Base-by-base conservation (phyloP, 192 early-diverging fungal species). In the Coemansia sp. region DNA sequence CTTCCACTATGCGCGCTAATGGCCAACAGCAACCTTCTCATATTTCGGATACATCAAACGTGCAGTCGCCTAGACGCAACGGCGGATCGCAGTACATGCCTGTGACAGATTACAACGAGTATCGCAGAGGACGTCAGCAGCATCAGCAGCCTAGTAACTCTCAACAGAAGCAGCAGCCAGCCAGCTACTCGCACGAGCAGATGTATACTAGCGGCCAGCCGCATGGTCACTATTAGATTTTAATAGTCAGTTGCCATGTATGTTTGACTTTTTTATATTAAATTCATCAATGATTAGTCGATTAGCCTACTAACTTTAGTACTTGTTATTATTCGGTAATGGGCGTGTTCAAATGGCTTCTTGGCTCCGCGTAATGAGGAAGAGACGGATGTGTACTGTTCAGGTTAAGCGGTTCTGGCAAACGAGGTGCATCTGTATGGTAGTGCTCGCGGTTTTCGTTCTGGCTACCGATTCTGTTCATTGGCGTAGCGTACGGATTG, bases 261-360 rank as follows among this genome's bases (percentile, higher is more conserved):
- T 13, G 30, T 40, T 55, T 47, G 19, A 23, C 18, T 3, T 49
- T 17, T 41, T 27, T 49, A n/a, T 55, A 42, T 24, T 40, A 19
- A 27, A 50, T 27, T 27, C 4, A 14, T 27, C 25, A 9, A 27
- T 55, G 2, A 6, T 37, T 10, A 37, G 3, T 10, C 11, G 0
- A 8, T 10, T 37, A 10, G 34, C 11, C 34, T 9, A 1, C 11
- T 10, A 37, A 37, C 0, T 1, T 6, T 1, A 1, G 34, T 9
- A 8, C 11, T 37, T 18, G 9, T 30, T 8, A 15, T 39, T 65
- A 70, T 19, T 57, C 65, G 9, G 69, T 68, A 23, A 78, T 78
- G 1, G 74, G 74, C 22, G 64, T 78, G 38, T 78, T 61, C 3
- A 78, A 49, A 25, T 63, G 74, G 25, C 47, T 55, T 51, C 73